Evolutionary conservation across 2,329 filamentous ascomycete species (phyloP).

Genomic region (Alternaria triticimaculans): DNA sequence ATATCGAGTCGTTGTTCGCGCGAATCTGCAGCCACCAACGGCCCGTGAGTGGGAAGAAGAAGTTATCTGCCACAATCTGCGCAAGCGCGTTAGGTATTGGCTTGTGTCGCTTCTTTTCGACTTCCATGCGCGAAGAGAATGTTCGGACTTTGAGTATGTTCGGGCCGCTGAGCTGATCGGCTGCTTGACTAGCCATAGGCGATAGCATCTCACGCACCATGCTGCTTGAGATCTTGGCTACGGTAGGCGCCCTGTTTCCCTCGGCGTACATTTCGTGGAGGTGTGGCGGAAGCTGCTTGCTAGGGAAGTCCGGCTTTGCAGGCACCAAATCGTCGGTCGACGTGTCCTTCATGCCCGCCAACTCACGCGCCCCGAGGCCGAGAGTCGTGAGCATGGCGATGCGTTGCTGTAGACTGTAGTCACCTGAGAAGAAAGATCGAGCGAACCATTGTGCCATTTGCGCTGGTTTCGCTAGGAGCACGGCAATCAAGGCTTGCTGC

Average conservation of each 20-base stretch:
- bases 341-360: slow-evolving; percentile 75
- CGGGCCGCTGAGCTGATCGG: slow-evolving; percentile 79
- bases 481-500: slow-evolving; percentile 80
- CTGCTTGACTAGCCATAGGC: slow-evolving; percentile 81
- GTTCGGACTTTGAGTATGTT: slow-evolving; percentile 86
- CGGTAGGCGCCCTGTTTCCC: slow-evolving; percentile 57
- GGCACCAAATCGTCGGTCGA: slow-evolving; percentile 56
- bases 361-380: slow-evolving; percentile 80
- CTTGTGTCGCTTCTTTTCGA: slow-evolving; percentile 65
- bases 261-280: slow-evolving; percentile 74
- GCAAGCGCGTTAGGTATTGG: slow-evolving; percentile 79
- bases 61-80: slow-evolving; percentile 73
- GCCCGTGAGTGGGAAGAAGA: slow-evolving; percentile 87
- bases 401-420: slow-evolving; percentile 86
- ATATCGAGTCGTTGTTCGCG: slow-evolving; percentile 62
- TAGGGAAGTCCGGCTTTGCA: slow-evolving; percentile 68
- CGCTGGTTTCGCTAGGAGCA: slow-evolving; percentile 77
- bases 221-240: slow-evolving; percentile 71
- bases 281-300: slow-evolving; percentile 75
- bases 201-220: slow-evolving; percentile 77
- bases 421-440: slow-evolving; percentile 85
- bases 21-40: slow-evolving; percentile 74
- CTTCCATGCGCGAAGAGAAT: slow-evolving; percentile 79
- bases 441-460: slow-evolving; percentile 85
- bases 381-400: slow-evolving; percentile 81